Base-by-base conservation (phyloP, 1,284 basidiomycete species). In the Trametes pubescens region DNA sequence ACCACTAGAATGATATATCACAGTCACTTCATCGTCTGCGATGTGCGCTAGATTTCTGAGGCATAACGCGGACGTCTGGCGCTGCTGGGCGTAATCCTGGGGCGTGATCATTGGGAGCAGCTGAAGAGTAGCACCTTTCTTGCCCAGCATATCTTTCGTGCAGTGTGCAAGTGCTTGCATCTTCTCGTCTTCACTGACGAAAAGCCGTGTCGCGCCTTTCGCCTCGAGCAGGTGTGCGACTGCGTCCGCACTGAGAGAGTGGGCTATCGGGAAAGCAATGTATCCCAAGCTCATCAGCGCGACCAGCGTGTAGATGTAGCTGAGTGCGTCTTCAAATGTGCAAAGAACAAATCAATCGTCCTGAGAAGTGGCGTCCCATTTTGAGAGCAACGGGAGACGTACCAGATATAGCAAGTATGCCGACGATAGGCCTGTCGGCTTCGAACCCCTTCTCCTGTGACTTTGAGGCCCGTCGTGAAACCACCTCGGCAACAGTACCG, bases 1-100 rank as follows among this genome's bases (percentile, higher is more conserved):
- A 77, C 78, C 78, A 29, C 77, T 78, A 1, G 78, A 79, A 67
- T 80, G 79, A n/a, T 77, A 61, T 57, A 77, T 69, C 9, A 71
- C n/a, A 2, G 67, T 59, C 1, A 60, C 47, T 2, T 59, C 59
- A 37, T 69, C 53, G 14, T 54, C 44, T 6, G 24, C 51, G 21
- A 49, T 51, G 46, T 51, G 40, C 14, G 44, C 63, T 2, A 48
- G 21, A 0, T 18, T 11, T 13, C 43, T 16, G 8, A 8, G 6
- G 13, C 4, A 18, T 24, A 7, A 21, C 35, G 38, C 0, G 7
- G 24, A 37, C 14, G 53, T 32, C 29, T 32, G 3, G 29, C 29
- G 0, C 18, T 32, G 26, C 14, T 22, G 18, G 3, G 18, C 14
- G 26, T 55, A 55, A 13, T 66, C 62, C 1, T 51, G 46, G 18